Evolutionary conservation across 352 stramenopile genomes (phyloP), one percentile per base, ranked within the genome.

Genomic region (Pythium dissimile): DNA sequence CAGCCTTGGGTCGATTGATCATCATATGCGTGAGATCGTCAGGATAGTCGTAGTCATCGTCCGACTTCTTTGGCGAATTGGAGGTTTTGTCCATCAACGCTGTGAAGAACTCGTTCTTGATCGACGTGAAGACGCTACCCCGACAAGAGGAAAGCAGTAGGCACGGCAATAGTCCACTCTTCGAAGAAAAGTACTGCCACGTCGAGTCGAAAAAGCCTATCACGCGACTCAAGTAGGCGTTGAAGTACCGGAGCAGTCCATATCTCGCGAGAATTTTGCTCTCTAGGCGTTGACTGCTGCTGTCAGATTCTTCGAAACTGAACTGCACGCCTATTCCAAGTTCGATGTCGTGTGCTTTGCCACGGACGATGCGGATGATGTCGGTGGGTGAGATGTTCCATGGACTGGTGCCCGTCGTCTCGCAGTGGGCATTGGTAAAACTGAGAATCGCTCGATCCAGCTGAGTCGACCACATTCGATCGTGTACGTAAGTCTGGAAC

Each of bases 21-120:
- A 86, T 58, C 12, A 97, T 55, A 16, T 92, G 78, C 0, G 86
- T 84, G 15, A 97, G 53, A 41, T 97, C 86, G 28, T 96, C 86
- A 0, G 89, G 89, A 56, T 97, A 97, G 37, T 97, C 89, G 59
- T 97, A 97, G 60, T 97, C 89, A 56, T 97, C 89, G 27, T 97
- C 89, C 1, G 81, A 73, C 52, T 85, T 87, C 31, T 86, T 89
- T 1, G 86, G 70, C 0, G 79, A 69, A 24, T 88, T 94, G 3
- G 84, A 67, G 4, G 89, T 97, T 16, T 74, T 77, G 27, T 88
- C 73, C 59, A 96, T 80, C 2, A 95, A 35, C 10, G 68, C 41
- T 1, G 72, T 80, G 59, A 96, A 87, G 10, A 95, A 70, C 0
- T 75, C 46, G 49, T 92, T 88, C 49, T 96, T 96, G 54, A 91